These are phyloP conservation scores for Didymellaceae sp. DNA, from an alignment of 2,329 filamentous ascomycete species.

Conservation along the genomic window DNA sequence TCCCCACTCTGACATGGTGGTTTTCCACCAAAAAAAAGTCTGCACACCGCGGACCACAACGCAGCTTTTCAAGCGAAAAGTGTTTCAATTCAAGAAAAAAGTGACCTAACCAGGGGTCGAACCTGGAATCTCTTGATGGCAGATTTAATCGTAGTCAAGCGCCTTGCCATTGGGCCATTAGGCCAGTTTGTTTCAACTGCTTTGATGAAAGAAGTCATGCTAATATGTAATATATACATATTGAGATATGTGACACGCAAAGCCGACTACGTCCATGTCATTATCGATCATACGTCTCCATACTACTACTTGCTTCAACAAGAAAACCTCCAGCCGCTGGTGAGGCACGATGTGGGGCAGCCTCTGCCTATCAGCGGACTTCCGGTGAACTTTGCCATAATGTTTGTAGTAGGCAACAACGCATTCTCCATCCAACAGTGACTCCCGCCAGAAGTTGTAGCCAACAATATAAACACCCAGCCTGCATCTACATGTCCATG, in stretches of 20 bases:
- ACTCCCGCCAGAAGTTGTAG: background rate
- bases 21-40: background rate
- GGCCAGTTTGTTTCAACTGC: slow-evolving; percentile 16
- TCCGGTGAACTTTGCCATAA: slow-evolving; percentile 2
- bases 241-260: background rate
- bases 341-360: background rate
- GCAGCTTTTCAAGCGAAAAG: background rate
- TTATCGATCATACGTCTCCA: too few relatives aligned
- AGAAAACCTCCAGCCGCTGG: background rate
- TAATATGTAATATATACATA: background rate
- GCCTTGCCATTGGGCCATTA: slow-evolving; percentile 60
- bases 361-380: background rate
- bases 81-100: slow-evolving; percentile 5
- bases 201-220: background rate
- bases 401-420: slow-evolving; percentile 8
- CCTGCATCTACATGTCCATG: background rate
- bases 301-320: too few relatives aligned
- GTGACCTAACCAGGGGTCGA: slow-evolving; percentile 32
- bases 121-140: slow-evolving; percentile 38
- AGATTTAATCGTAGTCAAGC: slow-evolving; percentile 55
- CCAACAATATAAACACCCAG: background rate
- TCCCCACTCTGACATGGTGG: background rate
- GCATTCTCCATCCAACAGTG: background rate
- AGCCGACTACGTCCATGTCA: too few relatives aligned
- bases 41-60: background rate